Percentiles rank a stretch among this genome's conserved stretches.
phyloP scores from a whole-genome alignment of 371 early-diverging fungal species.

The Rhizopus stolonifer region DNA sequence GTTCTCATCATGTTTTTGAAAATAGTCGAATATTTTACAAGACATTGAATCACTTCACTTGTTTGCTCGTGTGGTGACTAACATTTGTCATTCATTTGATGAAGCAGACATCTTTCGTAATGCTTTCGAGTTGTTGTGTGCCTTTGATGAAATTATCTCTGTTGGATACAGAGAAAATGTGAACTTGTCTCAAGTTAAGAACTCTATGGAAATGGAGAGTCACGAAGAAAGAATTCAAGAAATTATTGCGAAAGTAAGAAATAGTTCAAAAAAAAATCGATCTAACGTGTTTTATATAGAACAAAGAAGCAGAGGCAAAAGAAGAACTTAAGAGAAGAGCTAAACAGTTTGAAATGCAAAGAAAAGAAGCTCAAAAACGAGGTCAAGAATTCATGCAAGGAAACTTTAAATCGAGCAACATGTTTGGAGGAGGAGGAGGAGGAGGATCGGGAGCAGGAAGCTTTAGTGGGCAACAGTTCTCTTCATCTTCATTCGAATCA shows the following conservation, averaged over 20 bases:
- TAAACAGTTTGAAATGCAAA: conserved; percentile 88
- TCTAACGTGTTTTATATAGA: conserved; percentile 42
- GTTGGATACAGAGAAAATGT: conserved; percentile 88
- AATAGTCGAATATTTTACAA: conserved; percentile 78
- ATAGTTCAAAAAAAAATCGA: neutral
- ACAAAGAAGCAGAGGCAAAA: conserved; percentile 96
- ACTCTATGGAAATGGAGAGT: conserved; percentile 94
- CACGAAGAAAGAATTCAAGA: conserved; percentile 96
- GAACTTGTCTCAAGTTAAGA: conserved; percentile 82
- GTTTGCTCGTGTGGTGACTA: conserved; percentile 90
- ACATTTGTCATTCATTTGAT: conserved; percentile 86
- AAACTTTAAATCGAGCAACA: conserved; percentile 46
- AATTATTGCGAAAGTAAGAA: conserved; percentile 81
- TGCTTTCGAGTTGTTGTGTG: conserved; percentile 85
- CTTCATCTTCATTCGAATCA: conserved; percentile 51
- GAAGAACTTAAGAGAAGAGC: conserved; percentile 92
- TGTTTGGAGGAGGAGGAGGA: conserved; percentile 7
- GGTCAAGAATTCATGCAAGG: conserved; percentile 62
- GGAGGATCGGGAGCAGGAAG: too few relatives aligned
- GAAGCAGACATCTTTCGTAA: conserved; percentile 71
- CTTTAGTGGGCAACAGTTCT: conserved; percentile 33
- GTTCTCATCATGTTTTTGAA: neutral
- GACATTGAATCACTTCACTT: conserved; percentile 94
- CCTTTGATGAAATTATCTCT: conserved; percentile 95
- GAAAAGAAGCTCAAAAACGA: conserved; percentile 78